Base-by-base conservation (phyloP, 192 early-diverging fungal species). In the Chytriomyces sp. region DNA sequence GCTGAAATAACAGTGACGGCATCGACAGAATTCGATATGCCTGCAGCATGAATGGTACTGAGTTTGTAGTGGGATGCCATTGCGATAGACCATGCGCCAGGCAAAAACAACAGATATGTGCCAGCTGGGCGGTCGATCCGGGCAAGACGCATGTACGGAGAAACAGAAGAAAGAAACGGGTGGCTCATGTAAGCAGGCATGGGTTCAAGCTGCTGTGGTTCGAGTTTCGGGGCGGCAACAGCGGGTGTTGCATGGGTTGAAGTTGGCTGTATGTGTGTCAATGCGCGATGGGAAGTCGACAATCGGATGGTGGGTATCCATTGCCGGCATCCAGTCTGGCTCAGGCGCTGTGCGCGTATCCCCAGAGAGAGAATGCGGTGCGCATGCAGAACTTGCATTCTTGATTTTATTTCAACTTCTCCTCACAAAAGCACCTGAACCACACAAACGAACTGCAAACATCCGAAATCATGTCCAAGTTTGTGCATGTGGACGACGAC, bases 61-160 rank as follows among this genome's bases (percentile, higher is more conserved):
- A n/a, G 73, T n/a, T 50, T 18, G 50, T 62, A 63, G 61, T 84
- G 82, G 18, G 78, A 72, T 23, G 80, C 84, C 76, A 79, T 80
- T 45, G 47, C 72, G 45, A 84, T 82, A 45, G 77, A 83, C 86
- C 90, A 93, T 82, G 91, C 88, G 79, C 97, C 96, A 23, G 97
- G 97, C 85, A 95, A 92, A 70, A 90, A 94, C 18, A 98, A 88
- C 28, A 98, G 84, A 91, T 93, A 95, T 1, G 95, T 97, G 0
- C 96, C 97, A 50, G 93, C 92, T 0, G 97, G 96, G 77, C 94
- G 95, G 76, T 98, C 96, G 6, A 97, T 75, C 0, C 97, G 86
- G 1, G 92, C 88, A 26, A 98, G 81, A 28, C 79, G 73, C 20
- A 81, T 43, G 53, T 82, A 84, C 46, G 76, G 76, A n/a, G 70